Percentiles rank a stretch among this genome's conserved stretches.
These are phyloP conservation scores for Linaria vulgaris DNA, from an alignment of 257 asterid species.

Conservation along the genomic window DNA sequence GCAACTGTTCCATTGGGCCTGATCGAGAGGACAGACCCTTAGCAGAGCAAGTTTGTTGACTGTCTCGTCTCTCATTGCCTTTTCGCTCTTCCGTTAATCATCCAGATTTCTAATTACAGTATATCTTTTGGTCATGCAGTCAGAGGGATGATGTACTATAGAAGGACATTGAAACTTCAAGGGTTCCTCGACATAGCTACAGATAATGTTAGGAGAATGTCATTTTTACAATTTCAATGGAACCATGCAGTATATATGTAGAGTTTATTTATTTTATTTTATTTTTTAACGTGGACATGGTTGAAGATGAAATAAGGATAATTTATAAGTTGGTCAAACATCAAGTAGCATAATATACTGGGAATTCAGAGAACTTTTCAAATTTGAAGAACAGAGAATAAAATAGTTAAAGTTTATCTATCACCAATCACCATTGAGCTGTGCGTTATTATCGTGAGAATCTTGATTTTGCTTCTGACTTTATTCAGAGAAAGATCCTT, in stretches of 20 bases:
- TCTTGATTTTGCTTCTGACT: background rate
- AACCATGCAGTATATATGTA: no score
- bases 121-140: constrained; percentile 51
- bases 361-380: background rate
- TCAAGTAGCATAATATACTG: background rate
- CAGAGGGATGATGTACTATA: constrained; percentile 97
- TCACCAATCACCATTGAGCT: no score
- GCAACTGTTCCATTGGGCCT: constrained; percentile 98
- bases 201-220: constrained; percentile 58
- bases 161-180: constrained; percentile 98
- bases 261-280: no score
- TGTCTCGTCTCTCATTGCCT: constrained; percentile 3
- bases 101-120: constrained; percentile 15
- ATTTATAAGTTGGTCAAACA: no score
- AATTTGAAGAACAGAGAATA: background rate
- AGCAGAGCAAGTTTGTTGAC: constrained; percentile 70
- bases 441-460: no score
- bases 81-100: constrained; percentile 15
- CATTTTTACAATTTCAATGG: background rate
- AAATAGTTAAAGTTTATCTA: no score
- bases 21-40: constrained; percentile 97
- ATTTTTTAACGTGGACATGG: no score
- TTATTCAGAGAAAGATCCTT: background rate
- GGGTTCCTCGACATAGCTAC: constrained; percentile 98
- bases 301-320: no score